Conservation (phyloP, 768 basidiomycete species). For the Cubamyces sp. region DNA sequence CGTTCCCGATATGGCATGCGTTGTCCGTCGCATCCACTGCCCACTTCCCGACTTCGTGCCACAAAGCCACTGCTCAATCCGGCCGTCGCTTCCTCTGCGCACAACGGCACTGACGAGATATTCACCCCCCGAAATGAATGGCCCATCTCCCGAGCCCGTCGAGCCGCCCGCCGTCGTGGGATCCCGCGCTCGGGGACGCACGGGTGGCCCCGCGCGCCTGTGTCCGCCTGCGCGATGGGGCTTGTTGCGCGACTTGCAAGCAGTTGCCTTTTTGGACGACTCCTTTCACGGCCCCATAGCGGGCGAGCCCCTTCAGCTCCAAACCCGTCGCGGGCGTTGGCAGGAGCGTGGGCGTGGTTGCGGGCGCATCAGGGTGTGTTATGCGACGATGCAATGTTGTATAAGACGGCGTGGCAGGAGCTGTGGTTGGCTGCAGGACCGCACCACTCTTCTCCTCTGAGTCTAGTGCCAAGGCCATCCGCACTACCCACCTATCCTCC, state of each 20-base stretch:
- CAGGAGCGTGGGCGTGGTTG: background rate
- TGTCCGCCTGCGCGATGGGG: background rate
- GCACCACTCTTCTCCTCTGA: background rate
- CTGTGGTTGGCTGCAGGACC: background rate
- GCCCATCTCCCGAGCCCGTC: background rate
- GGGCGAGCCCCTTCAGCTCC: slow-evolving; percentile 2
- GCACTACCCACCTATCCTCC: background rate
- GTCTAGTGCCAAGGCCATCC: background rate
- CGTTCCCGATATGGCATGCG: slow-evolving; percentile 4
- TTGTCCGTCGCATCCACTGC: slow-evolving; percentile 11
- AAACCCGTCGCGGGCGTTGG: background rate
- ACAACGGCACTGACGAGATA: background rate
- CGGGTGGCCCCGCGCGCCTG: background rate
- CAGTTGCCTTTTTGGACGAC: slow-evolving; percentile 4
- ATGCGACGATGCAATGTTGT: slow-evolving; percentile 8
- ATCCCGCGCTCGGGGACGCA: background rate
- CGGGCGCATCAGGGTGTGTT: background rate
- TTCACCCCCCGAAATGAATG: background rate
- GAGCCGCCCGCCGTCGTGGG: background rate
- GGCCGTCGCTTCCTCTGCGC: background rate
- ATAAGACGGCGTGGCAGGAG: slow-evolving; percentile 3
- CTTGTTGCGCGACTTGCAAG: background rate
- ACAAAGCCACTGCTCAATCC: slow-evolving; percentile 9
- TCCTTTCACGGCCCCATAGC: slow-evolving; percentile 14
- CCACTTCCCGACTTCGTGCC: slow-evolving; percentile 3